Conservation (phyloP, 2,329 filamentous ascomycete species). For the Aureobasidium namibiae region DNA sequence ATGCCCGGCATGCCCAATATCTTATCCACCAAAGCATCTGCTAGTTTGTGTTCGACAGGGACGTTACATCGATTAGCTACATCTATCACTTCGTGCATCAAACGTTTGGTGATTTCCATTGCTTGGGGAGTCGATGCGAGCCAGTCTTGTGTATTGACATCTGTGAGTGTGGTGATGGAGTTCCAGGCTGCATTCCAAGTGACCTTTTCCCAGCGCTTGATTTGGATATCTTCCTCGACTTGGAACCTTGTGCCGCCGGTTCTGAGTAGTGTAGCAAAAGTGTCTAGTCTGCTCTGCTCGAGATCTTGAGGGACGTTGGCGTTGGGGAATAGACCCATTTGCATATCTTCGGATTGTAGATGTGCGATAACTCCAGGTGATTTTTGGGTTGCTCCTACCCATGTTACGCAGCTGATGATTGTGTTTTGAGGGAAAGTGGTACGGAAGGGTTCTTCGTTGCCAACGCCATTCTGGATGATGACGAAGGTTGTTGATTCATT, state of each 20-base stretch:
- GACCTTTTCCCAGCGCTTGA: conserved; percentile 53
- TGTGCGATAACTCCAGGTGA: conserved; percentile 44
- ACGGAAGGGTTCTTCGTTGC: conserved; percentile 50
- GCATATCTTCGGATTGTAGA: conserved; percentile 45
- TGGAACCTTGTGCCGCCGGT: conserved; percentile 38
- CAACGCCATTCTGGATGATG: conserved; percentile 56
- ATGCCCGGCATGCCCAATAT: conserved; percentile 34
- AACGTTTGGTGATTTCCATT: conserved; percentile 28
- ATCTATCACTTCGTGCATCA: conserved; percentile 38
- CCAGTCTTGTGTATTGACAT: conserved; percentile 35
- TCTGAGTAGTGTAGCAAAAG: conserved; percentile 36
- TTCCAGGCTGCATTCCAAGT: conserved; percentile 56
- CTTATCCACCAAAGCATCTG: conserved; percentile 31
- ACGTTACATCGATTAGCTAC: conserved; percentile 34
- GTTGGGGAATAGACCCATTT: conserved; percentile 47
- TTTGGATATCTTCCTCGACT: conserved; percentile 47
- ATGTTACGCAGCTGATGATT: conserved; percentile 49
- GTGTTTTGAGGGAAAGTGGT: conserved; percentile 42
- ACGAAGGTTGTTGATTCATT: conserved; percentile 44
- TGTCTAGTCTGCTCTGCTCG: conserved; percentile 33
- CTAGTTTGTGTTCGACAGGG: conserved; percentile 28
- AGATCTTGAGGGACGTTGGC: conserved; percentile 17
- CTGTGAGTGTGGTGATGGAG: conserved; percentile 41
- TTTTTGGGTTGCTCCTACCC: conserved; percentile 46
- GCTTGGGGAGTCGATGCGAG: conserved; percentile 33